Evolutionary conservation across 768 basidiomycete genomes (phyloP).

Genomic region (Amanita thiersii): DNA sequence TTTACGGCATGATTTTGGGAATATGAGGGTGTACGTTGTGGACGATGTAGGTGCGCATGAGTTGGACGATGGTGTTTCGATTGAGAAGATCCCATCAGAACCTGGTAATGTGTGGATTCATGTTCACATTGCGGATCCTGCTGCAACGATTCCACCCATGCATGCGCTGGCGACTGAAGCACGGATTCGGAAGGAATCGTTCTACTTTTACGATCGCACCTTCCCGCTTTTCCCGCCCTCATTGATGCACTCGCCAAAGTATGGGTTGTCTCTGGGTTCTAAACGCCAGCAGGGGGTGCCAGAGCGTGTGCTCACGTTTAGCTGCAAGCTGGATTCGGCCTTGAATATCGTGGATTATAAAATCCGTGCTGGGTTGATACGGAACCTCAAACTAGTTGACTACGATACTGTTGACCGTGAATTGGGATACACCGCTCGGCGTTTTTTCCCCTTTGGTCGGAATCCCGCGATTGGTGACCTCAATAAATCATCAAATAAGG

Average conservation of each 20-base stretch:
- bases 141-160: slow-evolving; percentile 62
- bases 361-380: slow-evolving; percentile 66
- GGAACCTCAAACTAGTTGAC: slow-evolving; percentile 52
- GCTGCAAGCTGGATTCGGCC: slow-evolving; percentile 49
- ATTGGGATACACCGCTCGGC: slow-evolving; percentile 22
- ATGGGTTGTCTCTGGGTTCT: slow-evolving; percentile 33
- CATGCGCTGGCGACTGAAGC: slow-evolving; percentile 59
- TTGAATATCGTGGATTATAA: slow-evolving; percentile 66
- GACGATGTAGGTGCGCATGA: slow-evolving; percentile 78
- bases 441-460: slow-evolving; percentile 34
- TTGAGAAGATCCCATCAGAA: slow-evolving; percentile 59
- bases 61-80: slow-evolving; percentile 88
- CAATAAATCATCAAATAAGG: background rate
- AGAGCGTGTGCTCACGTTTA: slow-evolving; percentile 71
- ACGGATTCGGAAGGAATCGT: slow-evolving; percentile 35
- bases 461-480: slow-evolving; percentile 2
- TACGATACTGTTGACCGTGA: slow-evolving; percentile 63
- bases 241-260: slow-evolving; percentile 34
- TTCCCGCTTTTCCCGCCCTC: slow-evolving; percentile 67
- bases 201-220: slow-evolving; percentile 60
- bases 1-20: slow-evolving; percentile 81
- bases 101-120: slow-evolving; percentile 72
- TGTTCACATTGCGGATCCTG: slow-evolving; percentile 90
- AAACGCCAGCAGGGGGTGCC: slow-evolving; percentile 24
- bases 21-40: slow-evolving; percentile 76